Evolutionary conservation across 371 early-diverging fungal genomes (phyloP), one percentile per base, ranked within the genome.

Genomic region (Circinella minor): DNA sequence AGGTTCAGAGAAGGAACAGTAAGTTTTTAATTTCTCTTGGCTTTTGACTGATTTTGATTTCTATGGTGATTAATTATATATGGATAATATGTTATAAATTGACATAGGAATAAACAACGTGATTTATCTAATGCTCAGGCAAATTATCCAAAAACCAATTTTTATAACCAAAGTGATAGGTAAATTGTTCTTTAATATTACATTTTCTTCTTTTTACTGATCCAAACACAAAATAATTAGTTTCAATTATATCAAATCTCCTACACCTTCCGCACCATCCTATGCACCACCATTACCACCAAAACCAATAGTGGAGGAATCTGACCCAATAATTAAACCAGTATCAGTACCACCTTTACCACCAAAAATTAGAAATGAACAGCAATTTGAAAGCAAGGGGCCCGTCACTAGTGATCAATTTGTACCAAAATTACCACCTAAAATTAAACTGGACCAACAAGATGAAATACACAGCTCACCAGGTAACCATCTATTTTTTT

Each of bases 101-200:
- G 27, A 27, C 27, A 43, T 54, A 54, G 54, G 15, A 54, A 54
- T 54, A 54, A 18, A 18, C 54, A 15, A 18, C 43, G 11, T 43
- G 43, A 43, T 43, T 18, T n/a, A 9, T 11, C 18, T 39, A 20
- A 4, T 49, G 3, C 27, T 27, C 55, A 65, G 27, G 36, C 75
- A 9, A 65, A 77, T 11, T 81, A 81, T 59, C 81, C 81, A 9
- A 66, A 36, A 37, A 20, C 62, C 10, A 61, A 62, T 20, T 48
- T 72, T 17, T 61, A 66, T 13, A 81, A 80, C 59, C 68, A 75
- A 66, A 82, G 83, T 67, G 82, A 82, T 62, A 66, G 77, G 77
- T 81, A 77, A 10, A 39, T 9, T 18, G 34, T 27, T 49, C 14
- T 57, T 54, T 13, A 18, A 1, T 57, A 10, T 57, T 11, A 18